Percentiles rank a stretch among this genome's conserved stretches.
phyloP scores from a whole-genome alignment of 225 moss, liverwort and hornwort genomes.

The Bryum argenteum region DNA sequence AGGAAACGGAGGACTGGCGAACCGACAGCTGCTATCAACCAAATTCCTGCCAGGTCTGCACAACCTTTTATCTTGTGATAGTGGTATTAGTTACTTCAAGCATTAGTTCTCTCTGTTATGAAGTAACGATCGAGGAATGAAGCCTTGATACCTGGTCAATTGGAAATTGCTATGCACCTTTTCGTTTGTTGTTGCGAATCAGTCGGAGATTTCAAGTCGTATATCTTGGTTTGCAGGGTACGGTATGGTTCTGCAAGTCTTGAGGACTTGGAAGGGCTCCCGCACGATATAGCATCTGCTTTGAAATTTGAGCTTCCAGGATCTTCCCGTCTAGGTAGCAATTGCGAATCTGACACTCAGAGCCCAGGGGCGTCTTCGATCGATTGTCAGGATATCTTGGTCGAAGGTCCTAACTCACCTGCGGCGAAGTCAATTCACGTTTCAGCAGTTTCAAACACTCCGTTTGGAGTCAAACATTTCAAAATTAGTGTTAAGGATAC shows the following conservation, averaged over 20 bases:
- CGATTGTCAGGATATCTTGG: constrained; percentile 22
- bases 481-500: constrained; percentile 28
- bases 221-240: constrained; percentile 40
- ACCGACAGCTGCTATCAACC: constrained; percentile 42
- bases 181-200: not conserved
- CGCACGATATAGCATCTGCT: constrained; percentile 39
- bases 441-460: constrained; percentile 27
- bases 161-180: constrained; percentile 1
- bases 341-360: constrained; percentile 26
- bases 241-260: constrained; percentile 53
- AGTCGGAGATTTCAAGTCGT: constrained; percentile 2
- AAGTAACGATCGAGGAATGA: not conserved
- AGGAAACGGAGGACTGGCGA: constrained; percentile 48
- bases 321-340: constrained; percentile 28
- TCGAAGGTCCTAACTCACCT: constrained; percentile 29
- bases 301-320: constrained; percentile 27
- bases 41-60: constrained; percentile 37
- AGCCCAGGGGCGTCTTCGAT: constrained; percentile 6
- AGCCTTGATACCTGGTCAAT: not conserved
- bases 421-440: constrained; percentile 19
- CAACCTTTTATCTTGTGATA: constrained; percentile 13
- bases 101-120: not conserved
- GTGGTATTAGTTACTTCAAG: constrained; percentile 6
- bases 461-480: constrained; percentile 26
- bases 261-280: constrained; percentile 53